These are phyloP conservation scores for Metschnikowia santaceciliae DNA, from an alignment of 805 yeast genomes.

Conservation along the genomic window DNA sequence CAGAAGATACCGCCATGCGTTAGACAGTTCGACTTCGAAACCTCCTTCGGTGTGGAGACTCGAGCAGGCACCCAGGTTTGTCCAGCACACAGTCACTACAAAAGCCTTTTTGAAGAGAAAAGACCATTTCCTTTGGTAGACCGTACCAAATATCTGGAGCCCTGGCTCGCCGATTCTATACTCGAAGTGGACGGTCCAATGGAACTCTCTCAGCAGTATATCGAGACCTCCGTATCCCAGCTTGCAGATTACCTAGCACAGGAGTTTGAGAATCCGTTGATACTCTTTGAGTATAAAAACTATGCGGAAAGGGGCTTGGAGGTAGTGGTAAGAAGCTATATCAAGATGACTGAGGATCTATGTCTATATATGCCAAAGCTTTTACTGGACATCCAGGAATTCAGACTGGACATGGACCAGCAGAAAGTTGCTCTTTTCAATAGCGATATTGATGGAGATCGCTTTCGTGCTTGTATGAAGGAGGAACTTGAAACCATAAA, in stretches of 20 bases:
- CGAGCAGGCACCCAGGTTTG: conserved; percentile 8
- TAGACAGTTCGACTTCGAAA: conserved; percentile 12
- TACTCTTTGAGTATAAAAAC: neutral
- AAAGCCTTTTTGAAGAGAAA: conserved; percentile 6
- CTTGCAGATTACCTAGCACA: conserved; percentile 1
- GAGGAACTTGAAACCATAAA: neutral
- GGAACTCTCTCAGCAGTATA: neutral
- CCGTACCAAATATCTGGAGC: neutral
- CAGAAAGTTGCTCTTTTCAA: neutral
- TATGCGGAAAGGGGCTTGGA: neutral
- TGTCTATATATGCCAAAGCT: neutral
- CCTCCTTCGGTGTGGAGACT: conserved; percentile 3
- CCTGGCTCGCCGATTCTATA: neutral
- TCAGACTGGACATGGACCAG: neutral
- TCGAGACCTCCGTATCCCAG: neutral
- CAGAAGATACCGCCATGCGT: conserved; percentile 9
- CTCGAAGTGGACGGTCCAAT: neutral
- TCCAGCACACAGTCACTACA: conserved; percentile 10
- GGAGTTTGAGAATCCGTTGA: neutral
- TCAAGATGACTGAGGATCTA: neutral
- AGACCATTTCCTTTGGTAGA: neutral
- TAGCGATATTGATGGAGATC: neutral
- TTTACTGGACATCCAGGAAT: neutral
- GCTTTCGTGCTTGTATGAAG: neutral
- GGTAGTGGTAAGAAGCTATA: neutral